phyloP scores from a whole-genome alignment of 2,329 filamentous ascomycete species.

The Cadophora malorum region DNA sequence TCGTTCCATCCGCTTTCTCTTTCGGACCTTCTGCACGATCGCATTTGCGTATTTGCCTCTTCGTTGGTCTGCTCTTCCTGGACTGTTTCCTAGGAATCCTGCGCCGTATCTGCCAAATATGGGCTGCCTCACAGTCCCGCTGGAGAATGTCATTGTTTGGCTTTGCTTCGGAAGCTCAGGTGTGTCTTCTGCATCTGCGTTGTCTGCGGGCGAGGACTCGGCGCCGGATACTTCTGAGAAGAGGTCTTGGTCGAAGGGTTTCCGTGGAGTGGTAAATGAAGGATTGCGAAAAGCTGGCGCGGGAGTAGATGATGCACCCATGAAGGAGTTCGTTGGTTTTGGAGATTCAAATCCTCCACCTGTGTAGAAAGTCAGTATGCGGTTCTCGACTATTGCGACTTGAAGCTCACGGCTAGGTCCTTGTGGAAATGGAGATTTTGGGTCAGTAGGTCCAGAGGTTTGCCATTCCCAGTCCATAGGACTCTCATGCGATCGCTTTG shows the following conservation, averaged over 20 bases:
- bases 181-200: slow-evolving; percentile 56
- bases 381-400: slow-evolving; percentile 4
- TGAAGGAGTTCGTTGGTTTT: slow-evolving; percentile 50
- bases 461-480: slow-evolving; percentile 74
- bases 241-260: slow-evolving; percentile 58
- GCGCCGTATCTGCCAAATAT: slow-evolving; percentile 51
- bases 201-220: slow-evolving; percentile 64
- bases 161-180: slow-evolving; percentile 60
- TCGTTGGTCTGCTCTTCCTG: slow-evolving; percentile 71
- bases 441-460: slow-evolving; percentile 61
- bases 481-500: slow-evolving; percentile 63
- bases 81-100: slow-evolving; percentile 49
- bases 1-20: slow-evolving; percentile 53
- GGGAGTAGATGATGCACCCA: slow-evolving; percentile 52
- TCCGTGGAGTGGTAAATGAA: slow-evolving; percentile 68
- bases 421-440: slow-evolving; percentile 63
- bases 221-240: slow-evolving; percentile 63
- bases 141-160: slow-evolving; percentile 58
- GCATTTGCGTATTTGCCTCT: slow-evolving; percentile 56
- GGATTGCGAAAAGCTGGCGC: slow-evolving; percentile 65
- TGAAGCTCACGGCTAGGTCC: slow-evolving; percentile 37
- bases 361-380: slow-evolving; percentile 29
- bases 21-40: slow-evolving; percentile 56
- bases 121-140: slow-evolving; percentile 53
- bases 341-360: slow-evolving; percentile 47